Conservation (phyloP, 169 alveolate genomes). For the Cryptosporidium meleagridis region DNA sequence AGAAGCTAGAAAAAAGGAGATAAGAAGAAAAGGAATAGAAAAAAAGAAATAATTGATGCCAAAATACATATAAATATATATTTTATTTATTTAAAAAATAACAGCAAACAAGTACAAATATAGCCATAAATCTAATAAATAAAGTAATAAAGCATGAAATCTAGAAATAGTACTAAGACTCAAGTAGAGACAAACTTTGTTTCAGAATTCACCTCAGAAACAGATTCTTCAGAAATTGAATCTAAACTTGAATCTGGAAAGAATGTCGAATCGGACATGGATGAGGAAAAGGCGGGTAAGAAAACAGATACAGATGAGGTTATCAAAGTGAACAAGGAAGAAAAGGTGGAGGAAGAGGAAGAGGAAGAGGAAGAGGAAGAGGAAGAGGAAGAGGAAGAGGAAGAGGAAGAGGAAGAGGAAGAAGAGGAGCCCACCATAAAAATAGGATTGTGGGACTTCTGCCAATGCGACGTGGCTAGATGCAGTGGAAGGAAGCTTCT, state of each 20-base stretch:
- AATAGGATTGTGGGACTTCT: constrained; percentile 92
- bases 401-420: neutral
- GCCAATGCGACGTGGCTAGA: constrained; percentile 93
- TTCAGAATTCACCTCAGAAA: neutral
- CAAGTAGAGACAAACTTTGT: neutral
- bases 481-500: constrained; percentile 94
- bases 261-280: neutral
- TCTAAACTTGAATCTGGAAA: neutral
- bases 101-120: too few relatives aligned
- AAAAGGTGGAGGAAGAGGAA: neutral
- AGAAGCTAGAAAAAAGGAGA: neutral
- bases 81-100: too few relatives aligned
- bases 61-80: too few relatives aligned
- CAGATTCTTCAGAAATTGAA: neutral
- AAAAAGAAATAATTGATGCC: too few relatives aligned
- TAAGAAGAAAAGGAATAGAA: too few relatives aligned
- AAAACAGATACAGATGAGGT: neutral
- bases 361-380: neutral
- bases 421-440: constrained; percentile 75
- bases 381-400: neutral
- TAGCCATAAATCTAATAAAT: too few relatives aligned
- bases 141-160: neutral
- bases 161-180: neutral
- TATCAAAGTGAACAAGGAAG: too few relatives aligned
- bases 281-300: neutral